phyloP scores from a whole-genome alignment of 768 basidiomycete genomes.

The Amanita thiersii region DNA sequence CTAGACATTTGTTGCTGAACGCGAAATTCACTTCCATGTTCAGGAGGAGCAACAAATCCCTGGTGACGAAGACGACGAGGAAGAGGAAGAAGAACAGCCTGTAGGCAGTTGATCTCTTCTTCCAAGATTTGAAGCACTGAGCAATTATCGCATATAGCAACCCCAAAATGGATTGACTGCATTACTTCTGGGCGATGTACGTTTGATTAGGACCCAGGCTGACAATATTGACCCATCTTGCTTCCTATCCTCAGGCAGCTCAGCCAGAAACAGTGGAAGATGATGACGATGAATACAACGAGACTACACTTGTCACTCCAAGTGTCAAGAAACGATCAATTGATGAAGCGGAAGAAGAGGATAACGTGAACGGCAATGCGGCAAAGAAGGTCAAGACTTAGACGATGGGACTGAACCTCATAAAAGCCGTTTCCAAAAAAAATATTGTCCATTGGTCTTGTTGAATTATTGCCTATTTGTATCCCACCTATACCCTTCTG shows the following conservation, averaged over 20 bases:
- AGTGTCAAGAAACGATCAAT: conserved; percentile 6
- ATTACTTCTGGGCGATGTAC: conserved; percentile 8
- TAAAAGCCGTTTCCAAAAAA: conserved; percentile 2
- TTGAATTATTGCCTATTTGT: conserved; percentile 14
- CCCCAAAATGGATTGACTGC: conserved; percentile 6
- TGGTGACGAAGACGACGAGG: conserved; percentile 19
- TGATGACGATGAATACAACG: conserved; percentile 10
- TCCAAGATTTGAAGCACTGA: neutral
- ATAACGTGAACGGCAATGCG: conserved; percentile 17
- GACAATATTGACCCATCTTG: neutral
- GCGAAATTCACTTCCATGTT: neutral
- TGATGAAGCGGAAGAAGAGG: conserved; percentile 18
- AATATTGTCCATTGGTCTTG: conserved; percentile 9
- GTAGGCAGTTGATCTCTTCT: conserved; percentile 4
- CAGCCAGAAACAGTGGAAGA: conserved; percentile 7
- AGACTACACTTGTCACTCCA: conserved; percentile 1
- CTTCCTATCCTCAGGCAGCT: conserved; percentile 5
- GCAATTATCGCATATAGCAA: neutral
- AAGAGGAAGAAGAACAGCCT: conserved; percentile 12
- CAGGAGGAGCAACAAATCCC: conserved; percentile 16
- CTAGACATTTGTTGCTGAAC: neutral
- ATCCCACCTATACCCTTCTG: conserved; percentile 15
- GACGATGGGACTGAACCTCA: conserved; percentile 7
- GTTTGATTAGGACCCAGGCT: conserved; percentile 1
- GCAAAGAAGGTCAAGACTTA: conserved; percentile 34